Conservation (phyloP, 2,329 filamentous ascomycete species). For the Lachnellula hyalina region DNA sequence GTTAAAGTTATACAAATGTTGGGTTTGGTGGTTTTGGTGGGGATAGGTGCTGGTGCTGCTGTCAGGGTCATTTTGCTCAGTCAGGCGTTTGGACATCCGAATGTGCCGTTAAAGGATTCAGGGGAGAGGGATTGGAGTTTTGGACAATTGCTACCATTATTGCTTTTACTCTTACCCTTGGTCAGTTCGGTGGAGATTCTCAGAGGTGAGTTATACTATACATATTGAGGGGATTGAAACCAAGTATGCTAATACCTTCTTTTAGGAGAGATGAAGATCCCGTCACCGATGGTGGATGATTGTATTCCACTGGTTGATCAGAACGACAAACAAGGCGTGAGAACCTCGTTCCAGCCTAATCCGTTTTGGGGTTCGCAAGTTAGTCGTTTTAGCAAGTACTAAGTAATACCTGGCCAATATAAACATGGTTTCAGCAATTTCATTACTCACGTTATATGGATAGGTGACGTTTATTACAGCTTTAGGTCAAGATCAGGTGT, state of each 20-base stretch:
- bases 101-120: slow-evolving; percentile 44
- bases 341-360: slow-evolving; percentile 39
- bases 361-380: slow-evolving; percentile 35
- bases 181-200: slow-evolving; percentile 56
- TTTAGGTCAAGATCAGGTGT: no score
- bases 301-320: slow-evolving; percentile 36
- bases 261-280: slow-evolving; percentile 32
- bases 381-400: not conserved
- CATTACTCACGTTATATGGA: no score
- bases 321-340: slow-evolving; percentile 32
- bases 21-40: slow-evolving; percentile 44
- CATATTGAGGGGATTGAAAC: slow-evolving; percentile 11
- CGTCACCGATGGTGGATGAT: slow-evolving; percentile 39
- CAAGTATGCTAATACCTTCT: not conserved
- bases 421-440: no score
- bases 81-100: slow-evolving; percentile 54
- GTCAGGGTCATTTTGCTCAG: slow-evolving; percentile 51
- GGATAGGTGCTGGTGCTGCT: slow-evolving; percentile 53
- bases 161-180: slow-evolving; percentile 55
- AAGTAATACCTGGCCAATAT: not conserved
- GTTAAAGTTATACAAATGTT: slow-evolving; percentile 49
- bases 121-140: slow-evolving; percentile 58
- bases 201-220: slow-evolving; percentile 36
- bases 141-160: slow-evolving; percentile 54
- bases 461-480: no score